These are phyloP conservation scores for Penicillium herquei DNA, from an alignment of 495 filamentous ascomycete genomes.

Conservation along the genomic window DNA sequence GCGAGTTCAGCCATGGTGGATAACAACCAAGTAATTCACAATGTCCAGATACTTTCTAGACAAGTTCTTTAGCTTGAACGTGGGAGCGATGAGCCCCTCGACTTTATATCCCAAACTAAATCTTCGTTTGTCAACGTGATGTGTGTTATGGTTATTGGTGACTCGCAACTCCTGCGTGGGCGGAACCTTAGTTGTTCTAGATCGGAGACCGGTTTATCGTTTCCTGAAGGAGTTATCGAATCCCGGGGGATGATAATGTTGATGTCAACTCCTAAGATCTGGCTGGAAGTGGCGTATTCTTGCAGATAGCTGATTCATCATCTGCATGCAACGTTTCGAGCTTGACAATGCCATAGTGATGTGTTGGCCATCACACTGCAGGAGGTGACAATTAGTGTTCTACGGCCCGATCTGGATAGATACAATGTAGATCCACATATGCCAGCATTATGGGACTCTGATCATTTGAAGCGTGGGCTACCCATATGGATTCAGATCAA, in stretches of 20 bases:
- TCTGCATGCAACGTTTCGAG: neutral
- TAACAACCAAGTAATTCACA: neutral
- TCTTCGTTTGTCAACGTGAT: neutral
- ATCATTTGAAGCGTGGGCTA: too few species aligned
- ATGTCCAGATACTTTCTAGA: neutral
- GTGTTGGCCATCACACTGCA: too few species aligned
- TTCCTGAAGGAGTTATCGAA: slow-evolving; percentile 40
- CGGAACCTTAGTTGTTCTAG: slow-evolving; percentile 9
- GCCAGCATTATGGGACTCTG: too few species aligned
- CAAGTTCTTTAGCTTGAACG: neutral
- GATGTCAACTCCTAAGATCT: slow-evolving; percentile 6
- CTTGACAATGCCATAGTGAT: neutral
- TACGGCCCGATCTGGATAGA: too few species aligned
- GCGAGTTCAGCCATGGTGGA: slow-evolving; percentile 37
- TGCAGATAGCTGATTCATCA: neutral
- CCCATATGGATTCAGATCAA: too few species aligned
- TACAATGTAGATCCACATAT: too few species aligned
- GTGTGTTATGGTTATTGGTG: slow-evolving; percentile 8
- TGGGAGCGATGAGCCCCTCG: neutral
- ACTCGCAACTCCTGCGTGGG: neutral
- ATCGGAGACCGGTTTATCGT: slow-evolving; percentile 26
- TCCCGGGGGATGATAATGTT: slow-evolving; percentile 24
- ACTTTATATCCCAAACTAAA: slow-evolving; percentile 5
- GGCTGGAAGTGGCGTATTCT: neutral
- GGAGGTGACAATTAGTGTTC: too few species aligned